These are phyloP conservation scores for Suhomyces sp. DNA, from an alignment of 805 yeast species.

Conservation along the genomic window DNA sequence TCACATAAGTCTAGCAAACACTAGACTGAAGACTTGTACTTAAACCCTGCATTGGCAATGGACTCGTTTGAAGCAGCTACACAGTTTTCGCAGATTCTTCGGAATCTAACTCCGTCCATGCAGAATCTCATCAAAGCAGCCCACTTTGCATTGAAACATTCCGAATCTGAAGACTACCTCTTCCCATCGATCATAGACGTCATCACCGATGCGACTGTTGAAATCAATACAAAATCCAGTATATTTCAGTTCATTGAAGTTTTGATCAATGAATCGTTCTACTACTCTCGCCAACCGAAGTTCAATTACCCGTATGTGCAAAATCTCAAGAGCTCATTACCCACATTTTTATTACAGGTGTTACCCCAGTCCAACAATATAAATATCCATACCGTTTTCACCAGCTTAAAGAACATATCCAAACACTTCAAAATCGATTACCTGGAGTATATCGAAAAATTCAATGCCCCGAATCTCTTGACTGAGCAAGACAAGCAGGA, in stretches of 20 bases:
- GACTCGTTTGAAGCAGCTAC: slow-evolving; percentile 87
- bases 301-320: slow-evolving; percentile 39
- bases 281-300: slow-evolving; percentile 32
- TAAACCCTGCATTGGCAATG: slow-evolving; percentile 39
- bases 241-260: slow-evolving; percentile 68
- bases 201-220: slow-evolving; percentile 43
- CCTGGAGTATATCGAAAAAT: slow-evolving; percentile 24
- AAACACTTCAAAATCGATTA: slow-evolving; percentile 30
- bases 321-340: slow-evolving; percentile 31
- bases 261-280: slow-evolving; percentile 41
- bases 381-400: slow-evolving; percentile 35
- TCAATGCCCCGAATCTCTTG: slow-evolving; percentile 27
- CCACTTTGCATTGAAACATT: slow-evolving; percentile 53
- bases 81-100: slow-evolving; percentile 66
- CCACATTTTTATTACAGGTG: slow-evolving; percentile 30
- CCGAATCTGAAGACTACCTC: slow-evolving; percentile 64
- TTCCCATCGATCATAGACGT: slow-evolving; percentile 65
- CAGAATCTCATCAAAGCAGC: slow-evolving; percentile 50
- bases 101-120: slow-evolving; percentile 61
- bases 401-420: slow-evolving; percentile 36
- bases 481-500: slow-evolving; percentile 33
- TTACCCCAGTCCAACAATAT: slow-evolving; percentile 37
- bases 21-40: background rate
- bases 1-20: no score
- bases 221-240: slow-evolving; percentile 62